These are phyloP conservation scores for Paraconiothyrium brasiliense DNA, from an alignment of 2,329 filamentous ascomycete genomes.

Conservation along the genomic window DNA sequence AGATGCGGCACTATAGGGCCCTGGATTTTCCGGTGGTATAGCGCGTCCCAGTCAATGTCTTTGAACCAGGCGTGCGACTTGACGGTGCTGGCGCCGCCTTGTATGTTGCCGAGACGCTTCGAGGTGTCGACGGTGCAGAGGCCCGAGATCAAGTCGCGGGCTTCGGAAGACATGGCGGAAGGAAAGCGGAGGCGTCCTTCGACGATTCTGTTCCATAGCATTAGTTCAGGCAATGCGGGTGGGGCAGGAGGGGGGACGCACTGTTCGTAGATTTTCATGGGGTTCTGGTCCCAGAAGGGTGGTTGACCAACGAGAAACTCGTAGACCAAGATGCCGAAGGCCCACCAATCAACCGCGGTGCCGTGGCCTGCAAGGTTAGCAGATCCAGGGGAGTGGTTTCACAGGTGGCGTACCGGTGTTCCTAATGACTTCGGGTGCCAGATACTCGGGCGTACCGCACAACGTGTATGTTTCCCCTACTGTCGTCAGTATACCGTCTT, in stretches of 20 bases:
- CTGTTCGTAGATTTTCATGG: constrained; percentile 85
- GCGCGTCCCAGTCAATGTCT: constrained; percentile 76
- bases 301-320: constrained; percentile 87
- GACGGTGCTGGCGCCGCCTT: constrained; percentile 75
- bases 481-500: constrained; percentile 20
- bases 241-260: constrained; percentile 30
- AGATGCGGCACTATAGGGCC: constrained; percentile 82
- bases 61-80: constrained; percentile 81
- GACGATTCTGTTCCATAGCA: constrained; percentile 68
- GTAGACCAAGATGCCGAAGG: constrained; percentile 82
- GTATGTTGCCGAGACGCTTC: constrained; percentile 79
- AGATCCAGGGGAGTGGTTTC: constrained; percentile 14
- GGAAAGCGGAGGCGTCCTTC: constrained; percentile 81
- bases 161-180: constrained; percentile 71
- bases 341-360: constrained; percentile 86
- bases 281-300: constrained; percentile 87
- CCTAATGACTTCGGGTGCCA: constrained; percentile 84
- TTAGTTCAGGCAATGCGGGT: constrained; percentile 2
- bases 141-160: constrained; percentile 77
- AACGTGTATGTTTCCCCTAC: constrained; percentile 80
- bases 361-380: constrained; percentile 62
- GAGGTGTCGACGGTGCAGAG: constrained; percentile 83
- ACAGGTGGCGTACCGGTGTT: constrained; percentile 68
- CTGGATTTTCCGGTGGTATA: constrained; percentile 69
- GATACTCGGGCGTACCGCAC: constrained; percentile 84